Percentiles rank a stretch among this genome's conserved stretches.
Evolutionary conservation across 2,329 filamentous ascomycete genomes (phyloP).

Genomic region (Epichloe sibirici): DNA sequence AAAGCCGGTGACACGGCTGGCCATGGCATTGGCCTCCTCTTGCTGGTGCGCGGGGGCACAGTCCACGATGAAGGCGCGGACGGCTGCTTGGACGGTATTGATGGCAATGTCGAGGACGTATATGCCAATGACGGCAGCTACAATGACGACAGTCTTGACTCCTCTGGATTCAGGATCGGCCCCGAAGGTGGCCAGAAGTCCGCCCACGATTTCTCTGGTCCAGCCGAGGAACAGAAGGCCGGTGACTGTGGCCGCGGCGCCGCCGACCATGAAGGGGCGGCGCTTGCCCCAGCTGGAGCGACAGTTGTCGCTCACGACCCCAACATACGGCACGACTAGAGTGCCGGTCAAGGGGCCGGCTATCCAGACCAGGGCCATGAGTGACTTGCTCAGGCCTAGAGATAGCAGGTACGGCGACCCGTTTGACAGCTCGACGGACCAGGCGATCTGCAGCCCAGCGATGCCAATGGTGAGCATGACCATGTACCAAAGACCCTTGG

Average conservation of each 20-base stretch:
- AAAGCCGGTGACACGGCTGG: slow-evolving; percentile 70
- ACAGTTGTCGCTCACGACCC: slow-evolving; percentile 70
- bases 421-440: slow-evolving; percentile 90
- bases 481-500: slow-evolving; percentile 77
- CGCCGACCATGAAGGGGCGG: slow-evolving; percentile 69
- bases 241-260: slow-evolving; percentile 52
- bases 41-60: slow-evolving; percentile 88
- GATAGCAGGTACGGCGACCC: slow-evolving; percentile 77
- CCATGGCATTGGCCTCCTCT: slow-evolving; percentile 89
- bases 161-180: slow-evolving; percentile 51
- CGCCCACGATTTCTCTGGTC: slow-evolving; percentile 59
- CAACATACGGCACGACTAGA: slow-evolving; percentile 71
- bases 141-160: slow-evolving; percentile 55
- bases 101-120: slow-evolving; percentile 90
- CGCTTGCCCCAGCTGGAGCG: slow-evolving; percentile 63
- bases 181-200: slow-evolving; percentile 58
- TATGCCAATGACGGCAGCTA: slow-evolving; percentile 73
- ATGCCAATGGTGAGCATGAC: slow-evolving; percentile 77
- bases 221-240: slow-evolving; percentile 61
- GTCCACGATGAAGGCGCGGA: slow-evolving; percentile 87
- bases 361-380: slow-evolving; percentile 78
- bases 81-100: slow-evolving; percentile 90
- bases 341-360: slow-evolving; percentile 68
- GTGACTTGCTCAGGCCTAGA: slow-evolving; percentile 68
- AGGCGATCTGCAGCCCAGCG: slow-evolving; percentile 83